Base-by-base conservation (phyloP, 2,329 filamentous ascomycete genomes). In the Sarocladiaceae sp. region DNA sequence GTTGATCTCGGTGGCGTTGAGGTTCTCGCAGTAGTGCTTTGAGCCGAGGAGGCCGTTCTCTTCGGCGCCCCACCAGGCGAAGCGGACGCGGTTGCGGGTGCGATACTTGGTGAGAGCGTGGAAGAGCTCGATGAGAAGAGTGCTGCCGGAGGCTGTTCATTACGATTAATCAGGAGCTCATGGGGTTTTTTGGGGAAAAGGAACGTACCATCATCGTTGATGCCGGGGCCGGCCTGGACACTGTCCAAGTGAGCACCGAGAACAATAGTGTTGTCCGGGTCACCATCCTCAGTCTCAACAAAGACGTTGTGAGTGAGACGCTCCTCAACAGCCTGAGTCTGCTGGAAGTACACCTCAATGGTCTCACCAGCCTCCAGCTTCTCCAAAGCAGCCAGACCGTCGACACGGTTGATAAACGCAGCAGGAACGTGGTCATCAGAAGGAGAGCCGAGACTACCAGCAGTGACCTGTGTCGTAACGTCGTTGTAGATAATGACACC, bases 61-160 rank as follows among this genome's bases (percentile, higher is more conserved):
- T 51, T 76, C 73, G 0, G 72, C 73, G 0, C 67, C 71, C 72
- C 73, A 75, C 69, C 70, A 76, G 0, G 62, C 67, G 42, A 75
- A 74, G 3, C 71, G 64, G 2, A 74, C 63, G 56, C 68, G 68
- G 57, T 65, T 60, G 17, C 65, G 67, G n/a, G 62, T 64, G 4
- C 59, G 60, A 48, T 62, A 68, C 48, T 73, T 64, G 17, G 63
- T 54, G 17, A 72, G 64, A 15, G 61, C 69, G 5, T 66, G 67
- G 51, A 71, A 70, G 7, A 73, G 59, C 50, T 75, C 71, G 1
- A 76, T 61, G 22, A 74, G 60, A 0, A 71, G 65, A 0, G 70
- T 64, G 1, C 66, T 66, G 12, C 73, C 73, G 0, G 68, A 73
- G 4, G 57, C 59, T 28, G 8, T 20, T 25, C 1, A 48, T 57